Evolutionary conservation across 495 filamentous ascomycete species (phyloP), one percentile per base, ranked within the genome.

Genomic region (Polyplosphaeria fusca): DNA sequence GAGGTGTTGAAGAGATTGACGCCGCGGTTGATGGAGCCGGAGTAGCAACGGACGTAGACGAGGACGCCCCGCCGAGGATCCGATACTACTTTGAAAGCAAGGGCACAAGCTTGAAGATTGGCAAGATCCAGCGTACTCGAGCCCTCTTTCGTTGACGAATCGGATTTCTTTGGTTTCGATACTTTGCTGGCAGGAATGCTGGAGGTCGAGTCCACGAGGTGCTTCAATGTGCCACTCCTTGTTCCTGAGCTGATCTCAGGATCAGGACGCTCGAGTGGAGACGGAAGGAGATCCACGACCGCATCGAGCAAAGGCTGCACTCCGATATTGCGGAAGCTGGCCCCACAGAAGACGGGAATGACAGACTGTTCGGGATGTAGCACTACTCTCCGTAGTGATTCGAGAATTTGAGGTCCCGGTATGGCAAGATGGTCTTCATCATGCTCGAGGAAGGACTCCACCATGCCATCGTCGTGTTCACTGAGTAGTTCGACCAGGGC

Each of bases 71-170:
- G 84, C 43, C 84, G 82, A 12, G 86, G 73, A 62, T 97, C 92
- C 60, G 93, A 85, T 59, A 95, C 89, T 11, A 97, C 94, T 70
- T 99, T 99, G 79, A 99, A 99, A 13, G 95, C 94, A 27, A 96
- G 76, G 2, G 87, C 91, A 57, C 92, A 87, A 38, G 84, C 82
- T 50, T 85, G 80, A 14, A 95, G 71, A 20, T 81, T 79, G 14
- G 77, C 71, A 11, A 81, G 63, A 22, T 79, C 68, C n/a, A n/a
- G n/a, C n/a, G n/a, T n/a, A n/a, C n/a, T n/a, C 16, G 69, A 55
- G 11, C 7, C 13, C 61, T 74, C 60, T 73, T 73, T 47, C 47
- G 11, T 44, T 53, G 50, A 51, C 24, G 22, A 70, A 68, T 54
- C 77, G 74, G 3, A 51, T 4, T 70, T 63, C 41, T 76, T 69